Percentiles rank a stretch among this genome's conserved stretches.
phyloP scores from a whole-genome alignment of 2,329 filamentous ascomycete genomes.

The Bisporella sp. region DNA sequence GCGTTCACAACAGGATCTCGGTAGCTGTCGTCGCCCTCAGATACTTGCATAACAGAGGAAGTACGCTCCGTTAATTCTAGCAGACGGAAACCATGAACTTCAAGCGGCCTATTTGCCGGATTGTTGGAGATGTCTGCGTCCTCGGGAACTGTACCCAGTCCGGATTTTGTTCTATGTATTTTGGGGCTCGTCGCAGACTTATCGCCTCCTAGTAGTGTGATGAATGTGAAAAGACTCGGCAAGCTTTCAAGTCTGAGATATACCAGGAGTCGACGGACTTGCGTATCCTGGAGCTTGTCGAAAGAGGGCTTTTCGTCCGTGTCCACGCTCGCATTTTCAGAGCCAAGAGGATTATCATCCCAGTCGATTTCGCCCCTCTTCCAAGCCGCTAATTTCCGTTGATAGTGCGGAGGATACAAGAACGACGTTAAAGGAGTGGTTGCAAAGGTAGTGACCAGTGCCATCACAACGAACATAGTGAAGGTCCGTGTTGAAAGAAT shows the following conservation, averaged over 20 bases:
- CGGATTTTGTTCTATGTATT: slow-evolving; percentile 28
- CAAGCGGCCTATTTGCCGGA: slow-evolving; percentile 13
- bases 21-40: slow-evolving; percentile 67
- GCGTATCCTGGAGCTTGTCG: slow-evolving; percentile 42
- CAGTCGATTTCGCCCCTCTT: slow-evolving; percentile 86
- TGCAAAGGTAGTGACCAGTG: slow-evolving; percentile 74
- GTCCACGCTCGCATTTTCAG: slow-evolving; percentile 30
- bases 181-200: slow-evolving; percentile 26
- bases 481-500: slow-evolving; percentile 79
- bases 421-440: slow-evolving; percentile 70
- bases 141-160: slow-evolving; percentile 17
- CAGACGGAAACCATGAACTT: slow-evolving; percentile 69
- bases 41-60: slow-evolving; percentile 91
- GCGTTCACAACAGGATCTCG: slow-evolving; percentile 85
- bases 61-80: slow-evolving; percentile 85
- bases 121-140: slow-evolving; percentile 18
- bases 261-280: slow-evolving; percentile 62
- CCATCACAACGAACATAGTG: slow-evolving; percentile 94
- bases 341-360: slow-evolving; percentile 50
- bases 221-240: slow-evolving; percentile 72
- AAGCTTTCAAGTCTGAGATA: slow-evolving; percentile 82
- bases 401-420: slow-evolving; percentile 73
- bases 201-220: slow-evolving; percentile 66
- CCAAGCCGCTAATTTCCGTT: slow-evolving; percentile 66
- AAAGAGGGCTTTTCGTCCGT: slow-evolving; percentile 26